Evolutionary conservation across 441 rosid species (phyloP), one percentile per base, ranked within the genome.

Genomic region (Populus tomentosa): DNA sequence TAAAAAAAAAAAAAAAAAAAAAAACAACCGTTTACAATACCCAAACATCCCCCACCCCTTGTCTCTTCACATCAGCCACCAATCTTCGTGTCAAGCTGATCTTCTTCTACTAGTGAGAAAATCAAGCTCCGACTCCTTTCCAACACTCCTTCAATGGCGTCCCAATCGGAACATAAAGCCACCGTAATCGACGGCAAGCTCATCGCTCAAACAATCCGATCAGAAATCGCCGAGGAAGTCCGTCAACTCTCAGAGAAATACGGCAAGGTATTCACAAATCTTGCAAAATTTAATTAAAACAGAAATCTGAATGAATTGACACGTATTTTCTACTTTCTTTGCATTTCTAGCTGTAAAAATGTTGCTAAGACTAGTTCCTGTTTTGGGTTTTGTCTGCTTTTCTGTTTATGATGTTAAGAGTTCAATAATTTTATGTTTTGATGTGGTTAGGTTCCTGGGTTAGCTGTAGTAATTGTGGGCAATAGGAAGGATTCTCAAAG

Each of bases 391-490:
- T 20, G 24, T 20, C 24, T 72, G 30, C 9, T 32, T 42, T 53
- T 16, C n/a, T 50, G n/a, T 30, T 30, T 35, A 26, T 24, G 42
- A 56, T 14, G 30, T 69, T 24, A n/a, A 35, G 70, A 36, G 40
- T 38, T 32, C 59, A 40, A 26, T 7, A 21, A 26, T 61, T 33
- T 62, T 30, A 26, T 21, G 9, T 14, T 30, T 73, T 59, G 36
- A 67, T 74, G 8, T 72, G 65, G 30, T 79, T 84, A 93, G 97
- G 96, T 92, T 62, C 98, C 98, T 42, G 98, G 98, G 61, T 80
- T 95, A 79, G 98, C 98, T 8, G 97, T 95, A 24, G 94, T 92
- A 72, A 90, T 93, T 62, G 97, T 91, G 24, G 98, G 98, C 40
- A 33, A 32, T 75, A 85, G 97, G 71, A 93, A 90, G 82, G 98